Base-by-base conservation (phyloP, 371 early-diverging fungal species). In the Furculomyces boomerangus region DNA sequence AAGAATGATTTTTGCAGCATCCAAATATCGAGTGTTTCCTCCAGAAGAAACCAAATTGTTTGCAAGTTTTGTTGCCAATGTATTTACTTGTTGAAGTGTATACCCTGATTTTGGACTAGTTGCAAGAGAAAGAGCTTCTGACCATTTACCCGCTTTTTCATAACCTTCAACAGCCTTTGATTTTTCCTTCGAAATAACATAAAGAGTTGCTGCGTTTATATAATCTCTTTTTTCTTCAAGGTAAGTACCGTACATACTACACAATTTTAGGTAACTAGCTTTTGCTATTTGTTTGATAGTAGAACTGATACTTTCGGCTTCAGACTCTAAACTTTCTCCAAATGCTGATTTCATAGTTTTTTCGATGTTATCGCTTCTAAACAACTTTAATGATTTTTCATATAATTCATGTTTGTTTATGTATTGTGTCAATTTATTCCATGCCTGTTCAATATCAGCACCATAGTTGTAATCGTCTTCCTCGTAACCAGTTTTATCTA, bases 131-230 rank as follows among this genome's bases (percentile, higher is more conserved):
- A 79, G 65, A 0, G 78, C 80, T 54, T 76, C 75, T n/a, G 75
- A 74, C 88, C 88, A 88, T 26, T 70, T 60, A 7, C 71, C 70
- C 2, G 80, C 81, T 47, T 71, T 65, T 28, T 69, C 67, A 60
- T 84, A 90, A 2, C 80, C 65, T n/a, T 77, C 75, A 26, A 88
- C 54, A 0, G 91, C 90, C 61, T 76, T 68, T 0, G 63, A 55
- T 39, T 62, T 56, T 18, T 77, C 71, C 10, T 74, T 75, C 7
- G 81, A 84, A 73, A 86, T 66, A 26, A 75, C 60, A 57, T 76
- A 91, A 18, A 81, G 73, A 58, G 58, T 30, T 7, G 80, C 93
- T 0, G 88, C 86, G 51, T 90, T 85, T 30, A 65, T 75, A 65
- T 76, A 79, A 16, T 76, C 71, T 24, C 22, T 32, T 30, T 69